Evolutionary conservation across 116 monocot genomes (phyloP).

Genomic region (Phalaenopsis hybrid): DNA sequence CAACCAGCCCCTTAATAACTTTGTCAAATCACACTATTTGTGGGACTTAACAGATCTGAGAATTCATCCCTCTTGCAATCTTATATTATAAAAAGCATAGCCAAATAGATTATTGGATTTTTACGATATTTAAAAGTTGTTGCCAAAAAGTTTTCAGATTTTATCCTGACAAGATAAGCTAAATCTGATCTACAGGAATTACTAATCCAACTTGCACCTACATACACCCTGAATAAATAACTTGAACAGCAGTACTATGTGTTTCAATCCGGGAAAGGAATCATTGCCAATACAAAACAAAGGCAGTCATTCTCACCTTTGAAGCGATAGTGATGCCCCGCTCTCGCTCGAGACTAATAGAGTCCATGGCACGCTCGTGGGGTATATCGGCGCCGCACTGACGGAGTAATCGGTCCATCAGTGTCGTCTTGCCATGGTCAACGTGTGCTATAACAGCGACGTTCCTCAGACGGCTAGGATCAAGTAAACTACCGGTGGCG

Average conservation of each 20-base stretch:
- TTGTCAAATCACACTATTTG: too few species aligned
- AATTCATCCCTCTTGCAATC: too few species aligned
- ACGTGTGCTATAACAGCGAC: slow-evolving; percentile 95
- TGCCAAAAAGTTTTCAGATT: too few species aligned
- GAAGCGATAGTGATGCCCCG: slow-evolving; percentile 99
- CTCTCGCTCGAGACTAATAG: slow-evolving; percentile 95
- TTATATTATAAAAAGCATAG: too few species aligned
- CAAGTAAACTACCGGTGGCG: slow-evolving; percentile 23
- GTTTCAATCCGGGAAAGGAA: background rate
- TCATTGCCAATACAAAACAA: background rate
- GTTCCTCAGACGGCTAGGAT: slow-evolving; percentile 70
- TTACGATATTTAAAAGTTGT: too few species aligned
- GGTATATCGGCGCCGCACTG: slow-evolving; percentile 92
- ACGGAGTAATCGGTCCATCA: slow-evolving; percentile 92
- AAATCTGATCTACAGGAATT: too few species aligned
- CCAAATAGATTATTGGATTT: too few species aligned
- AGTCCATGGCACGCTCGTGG: slow-evolving; percentile 90
- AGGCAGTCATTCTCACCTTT: slow-evolving; percentile 32
- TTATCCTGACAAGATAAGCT: too few species aligned
- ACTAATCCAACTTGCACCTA: too few species aligned
- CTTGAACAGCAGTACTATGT: background rate
- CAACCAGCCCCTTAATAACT: too few species aligned
- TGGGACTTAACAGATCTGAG: too few species aligned
- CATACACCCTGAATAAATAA: background rate
- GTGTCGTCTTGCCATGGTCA: slow-evolving; percentile 97